phyloP scores from a whole-genome alignment of 371 early-diverging fungal genomes.

The Fennellomyces sp. region DNA sequence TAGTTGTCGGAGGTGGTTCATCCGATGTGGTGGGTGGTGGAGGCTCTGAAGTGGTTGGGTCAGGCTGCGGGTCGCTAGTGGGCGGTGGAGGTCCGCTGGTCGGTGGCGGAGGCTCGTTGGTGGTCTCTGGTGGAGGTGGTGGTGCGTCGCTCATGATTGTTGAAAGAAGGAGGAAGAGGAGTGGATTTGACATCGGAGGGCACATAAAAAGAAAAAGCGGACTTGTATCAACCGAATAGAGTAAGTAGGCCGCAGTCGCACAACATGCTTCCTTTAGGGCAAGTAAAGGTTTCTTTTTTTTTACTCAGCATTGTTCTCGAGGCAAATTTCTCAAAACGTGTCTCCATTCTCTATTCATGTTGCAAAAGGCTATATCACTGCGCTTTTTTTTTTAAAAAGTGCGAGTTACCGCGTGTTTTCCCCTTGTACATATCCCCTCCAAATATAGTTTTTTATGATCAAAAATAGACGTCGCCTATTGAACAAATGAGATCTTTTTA shows the following conservation, averaged over 20 bases:
- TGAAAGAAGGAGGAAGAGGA: neutral
- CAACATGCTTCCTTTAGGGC: neutral
- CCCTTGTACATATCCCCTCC: neutral
- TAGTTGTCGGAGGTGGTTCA: neutral
- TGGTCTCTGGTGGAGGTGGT: neutral
- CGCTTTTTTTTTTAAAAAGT: no score
- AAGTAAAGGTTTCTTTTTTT: neutral
- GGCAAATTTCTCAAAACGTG: no score
- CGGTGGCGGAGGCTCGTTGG: neutral
- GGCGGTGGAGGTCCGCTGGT: neutral
- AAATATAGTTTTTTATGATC: neutral
- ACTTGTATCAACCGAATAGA: neutral
- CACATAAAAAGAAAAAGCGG: neutral
- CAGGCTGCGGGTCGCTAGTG: neutral
- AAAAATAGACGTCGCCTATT: slow-evolving; percentile 6
- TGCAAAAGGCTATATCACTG: neutral
- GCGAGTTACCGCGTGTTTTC: neutral
- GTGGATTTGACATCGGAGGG: neutral
- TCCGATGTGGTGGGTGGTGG: neutral
- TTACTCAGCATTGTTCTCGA: slow-evolving; percentile 2
- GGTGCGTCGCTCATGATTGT: neutral
- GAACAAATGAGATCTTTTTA: neutral
- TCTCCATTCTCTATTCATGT: neutral
- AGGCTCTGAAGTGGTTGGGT: slow-evolving; percentile 3
- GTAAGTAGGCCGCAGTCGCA: neutral